These are phyloP conservation scores for Coriolopsis trogii DNA, from an alignment of 1,284 basidiomycete genomes.

Conservation along the genomic window DNA sequence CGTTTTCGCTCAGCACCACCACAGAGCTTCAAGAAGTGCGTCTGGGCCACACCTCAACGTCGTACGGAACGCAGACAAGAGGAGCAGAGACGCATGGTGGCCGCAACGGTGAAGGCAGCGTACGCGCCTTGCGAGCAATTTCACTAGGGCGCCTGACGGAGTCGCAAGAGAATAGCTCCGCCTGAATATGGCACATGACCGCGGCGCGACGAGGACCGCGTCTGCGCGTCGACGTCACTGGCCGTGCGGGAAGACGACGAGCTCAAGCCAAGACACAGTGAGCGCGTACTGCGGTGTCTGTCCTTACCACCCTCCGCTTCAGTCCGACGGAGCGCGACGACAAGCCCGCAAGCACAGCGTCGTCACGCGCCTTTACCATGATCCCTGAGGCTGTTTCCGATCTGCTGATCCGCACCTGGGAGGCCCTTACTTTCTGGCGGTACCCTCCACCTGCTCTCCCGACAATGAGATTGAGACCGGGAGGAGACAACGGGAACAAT, in stretches of 20 bases:
- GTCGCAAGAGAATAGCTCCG: slow-evolving; percentile 17
- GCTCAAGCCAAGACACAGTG: background rate
- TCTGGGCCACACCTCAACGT: slow-evolving; percentile 45
- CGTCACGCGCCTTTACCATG: slow-evolving; percentile 8
- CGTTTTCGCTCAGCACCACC: slow-evolving; percentile 57
- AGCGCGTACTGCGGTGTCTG: too few species aligned
- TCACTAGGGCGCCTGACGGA: slow-evolving; percentile 10
- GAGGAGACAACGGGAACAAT: slow-evolving; percentile 48
- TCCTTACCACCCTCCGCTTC: too few species aligned
- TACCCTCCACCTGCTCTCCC: slow-evolving; percentile 47
- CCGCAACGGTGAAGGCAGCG: slow-evolving; percentile 36
- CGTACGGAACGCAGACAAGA: slow-evolving; percentile 61
- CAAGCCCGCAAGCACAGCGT: slow-evolving; percentile 9
- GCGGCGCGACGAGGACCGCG: slow-evolving; percentile 17
- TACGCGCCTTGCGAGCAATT: background rate
- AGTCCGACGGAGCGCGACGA: background rate
- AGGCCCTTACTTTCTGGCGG: slow-evolving; percentile 22
- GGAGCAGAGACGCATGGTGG: slow-evolving; percentile 49
- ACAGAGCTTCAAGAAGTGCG: slow-evolving; percentile 38
- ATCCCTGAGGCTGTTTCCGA: slow-evolving; percentile 17
- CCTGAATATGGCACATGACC: slow-evolving; percentile 22
- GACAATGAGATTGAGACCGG: slow-evolving; percentile 60
- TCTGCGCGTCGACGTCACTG: slow-evolving; percentile 11
- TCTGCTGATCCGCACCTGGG: slow-evolving; percentile 28
- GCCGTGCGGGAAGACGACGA: slow-evolving; percentile 19